Percentiles rank a stretch among this genome's conserved stretches.
Conservation (phyloP, 176 grass and related monocot species). For the Saccharum spontaneum region DNA sequence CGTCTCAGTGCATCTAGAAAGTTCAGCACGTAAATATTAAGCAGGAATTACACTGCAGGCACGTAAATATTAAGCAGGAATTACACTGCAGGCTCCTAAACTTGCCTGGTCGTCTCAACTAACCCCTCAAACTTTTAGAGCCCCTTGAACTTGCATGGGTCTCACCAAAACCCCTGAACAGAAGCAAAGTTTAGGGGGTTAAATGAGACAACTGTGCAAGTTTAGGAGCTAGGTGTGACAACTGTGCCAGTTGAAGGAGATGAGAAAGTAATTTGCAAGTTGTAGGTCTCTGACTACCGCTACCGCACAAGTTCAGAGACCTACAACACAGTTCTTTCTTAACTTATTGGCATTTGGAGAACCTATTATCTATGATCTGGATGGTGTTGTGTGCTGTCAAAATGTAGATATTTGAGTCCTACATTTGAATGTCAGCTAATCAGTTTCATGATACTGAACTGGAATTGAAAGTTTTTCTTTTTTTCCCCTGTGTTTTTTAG, state of each 20-base stretch:
- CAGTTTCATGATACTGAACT: background rate
- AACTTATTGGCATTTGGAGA: background rate
- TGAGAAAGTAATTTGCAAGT: background rate
- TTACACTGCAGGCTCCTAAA: background rate
- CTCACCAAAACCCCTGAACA: background rate
- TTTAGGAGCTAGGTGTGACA: background rate
- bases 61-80: background rate
- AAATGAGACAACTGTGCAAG: background rate
- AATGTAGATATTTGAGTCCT: background rate
- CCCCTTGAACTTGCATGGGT: background rate
- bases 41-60: background rate
- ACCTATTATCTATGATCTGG: constrained; percentile 7
- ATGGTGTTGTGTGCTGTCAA: constrained; percentile 1
- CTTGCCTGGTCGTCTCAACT: background rate
- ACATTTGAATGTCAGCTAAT: background rate
- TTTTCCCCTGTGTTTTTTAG: background rate
- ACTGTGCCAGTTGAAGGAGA: background rate
- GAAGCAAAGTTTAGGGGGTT: background rate
- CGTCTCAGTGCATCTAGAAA: background rate
- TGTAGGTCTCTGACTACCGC: no score
- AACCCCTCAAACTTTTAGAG: background rate
- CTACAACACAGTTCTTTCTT: background rate
- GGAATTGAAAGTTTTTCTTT: background rate
- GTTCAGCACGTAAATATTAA: background rate
- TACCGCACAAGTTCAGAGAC: background rate